These are phyloP conservation scores for Hypoxylon lenormandii DNA, from an alignment of 495 filamentous ascomycete genomes.

Conservation along the genomic window DNA sequence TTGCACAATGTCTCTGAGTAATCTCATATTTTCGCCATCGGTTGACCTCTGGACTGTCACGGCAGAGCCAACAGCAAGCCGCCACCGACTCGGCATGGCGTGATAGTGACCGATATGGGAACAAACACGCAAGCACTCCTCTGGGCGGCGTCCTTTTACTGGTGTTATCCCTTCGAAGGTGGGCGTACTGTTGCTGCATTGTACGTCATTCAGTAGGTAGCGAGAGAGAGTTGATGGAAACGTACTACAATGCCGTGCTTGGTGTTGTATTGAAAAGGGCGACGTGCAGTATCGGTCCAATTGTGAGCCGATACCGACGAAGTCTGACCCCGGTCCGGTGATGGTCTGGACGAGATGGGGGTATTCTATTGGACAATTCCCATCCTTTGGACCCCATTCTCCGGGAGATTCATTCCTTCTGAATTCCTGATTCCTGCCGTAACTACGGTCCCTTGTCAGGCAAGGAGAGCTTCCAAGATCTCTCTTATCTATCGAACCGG, in stretches of 20 bases:
- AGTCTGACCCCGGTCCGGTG: constrained; percentile 24
- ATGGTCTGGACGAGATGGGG: constrained; percentile 9
- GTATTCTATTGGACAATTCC: constrained; percentile 22
- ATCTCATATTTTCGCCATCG: constrained; percentile 15
- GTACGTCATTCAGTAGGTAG: constrained; percentile 35
- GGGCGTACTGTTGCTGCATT: constrained; percentile 12
- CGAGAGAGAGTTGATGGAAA: constrained; percentile 22
- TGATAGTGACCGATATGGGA: constrained; percentile 18
- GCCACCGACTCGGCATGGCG: constrained; percentile 18
- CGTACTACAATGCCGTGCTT: constrained; percentile 30
- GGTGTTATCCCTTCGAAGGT: constrained; percentile 11
- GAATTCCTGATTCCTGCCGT: constrained; percentile 39
- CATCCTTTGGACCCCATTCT: constrained; percentile 29
- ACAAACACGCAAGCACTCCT: not conserved
- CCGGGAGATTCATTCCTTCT: constrained; percentile 40
- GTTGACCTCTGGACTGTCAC: constrained; percentile 7
- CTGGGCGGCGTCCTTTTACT: not conserved
- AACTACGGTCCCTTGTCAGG: constrained; percentile 25
- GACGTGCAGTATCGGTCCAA: constrained; percentile 30
- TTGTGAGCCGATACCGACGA: constrained; percentile 36
- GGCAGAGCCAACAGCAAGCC: constrained; percentile 14
- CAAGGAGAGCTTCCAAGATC: constrained; percentile 35
- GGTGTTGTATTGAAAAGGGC: constrained; percentile 8
- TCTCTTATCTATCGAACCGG: constrained; percentile 27
- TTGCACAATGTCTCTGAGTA: constrained; percentile 20